These are phyloP conservation scores for Grammothele lineata DNA, from an alignment of 768 basidiomycete species.

Conservation along the genomic window DNA sequence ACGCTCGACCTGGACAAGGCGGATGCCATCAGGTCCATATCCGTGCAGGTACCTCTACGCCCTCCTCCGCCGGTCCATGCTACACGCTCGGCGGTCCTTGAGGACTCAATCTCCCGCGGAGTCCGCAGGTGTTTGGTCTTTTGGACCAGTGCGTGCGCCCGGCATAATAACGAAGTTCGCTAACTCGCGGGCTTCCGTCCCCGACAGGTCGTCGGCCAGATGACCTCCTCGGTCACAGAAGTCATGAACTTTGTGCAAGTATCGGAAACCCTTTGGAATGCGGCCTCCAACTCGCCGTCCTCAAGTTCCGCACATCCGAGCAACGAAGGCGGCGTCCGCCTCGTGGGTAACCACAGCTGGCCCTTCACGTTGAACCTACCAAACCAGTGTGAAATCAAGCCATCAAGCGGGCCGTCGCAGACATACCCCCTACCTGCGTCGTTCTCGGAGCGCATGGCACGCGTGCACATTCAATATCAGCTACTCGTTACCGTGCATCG, in stretches of 20 bases:
- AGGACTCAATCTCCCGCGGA: too few relatives aligned
- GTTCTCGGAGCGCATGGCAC: constrained; percentile 16
- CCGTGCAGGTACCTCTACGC: constrained; percentile 6
- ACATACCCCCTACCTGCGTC: constrained; percentile 18
- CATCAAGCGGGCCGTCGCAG: not conserved
- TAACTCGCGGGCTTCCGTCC: not conserved
- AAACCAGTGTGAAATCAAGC: constrained; percentile 3
- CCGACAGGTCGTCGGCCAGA: constrained; percentile 8
- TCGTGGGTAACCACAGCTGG: constrained; percentile 15
- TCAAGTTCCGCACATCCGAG: not conserved
- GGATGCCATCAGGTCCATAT: constrained; percentile 11
- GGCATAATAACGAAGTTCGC: not conserved
- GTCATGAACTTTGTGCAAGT: constrained; percentile 9
- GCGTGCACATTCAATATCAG: constrained; percentile 21
- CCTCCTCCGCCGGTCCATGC: too few relatives aligned
- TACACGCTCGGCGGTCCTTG: too few relatives aligned
- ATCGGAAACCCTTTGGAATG: constrained; percentile 10
- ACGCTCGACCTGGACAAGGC: constrained; percentile 5
- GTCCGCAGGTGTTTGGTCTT: too few relatives aligned
- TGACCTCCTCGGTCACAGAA: constrained; percentile 12
- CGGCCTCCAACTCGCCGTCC: not conserved
- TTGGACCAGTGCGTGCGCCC: not conserved
- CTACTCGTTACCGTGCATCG: constrained; percentile 16
- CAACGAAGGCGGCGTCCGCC: not conserved
- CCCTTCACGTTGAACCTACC: constrained; percentile 20